These are phyloP conservation scores for Mortierella sp. DNA, from an alignment of 371 early-diverging fungal species.

Conservation along the genomic window DNA sequence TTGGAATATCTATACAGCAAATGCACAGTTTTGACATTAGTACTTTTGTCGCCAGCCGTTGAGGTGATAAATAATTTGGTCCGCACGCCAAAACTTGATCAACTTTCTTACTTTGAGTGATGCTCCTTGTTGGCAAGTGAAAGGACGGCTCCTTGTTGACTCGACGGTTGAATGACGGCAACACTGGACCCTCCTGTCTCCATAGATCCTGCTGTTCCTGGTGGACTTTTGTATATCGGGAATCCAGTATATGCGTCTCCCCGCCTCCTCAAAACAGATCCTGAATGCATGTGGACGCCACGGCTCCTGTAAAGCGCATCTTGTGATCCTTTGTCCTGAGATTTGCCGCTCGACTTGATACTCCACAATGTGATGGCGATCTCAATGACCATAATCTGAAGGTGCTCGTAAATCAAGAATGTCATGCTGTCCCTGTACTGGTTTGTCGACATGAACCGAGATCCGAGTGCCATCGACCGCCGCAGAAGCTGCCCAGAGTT, in stretches of 20 bases:
- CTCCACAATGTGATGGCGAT: constrained; percentile 48
- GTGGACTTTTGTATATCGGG: constrained; percentile 18
- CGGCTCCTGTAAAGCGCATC: constrained; percentile 42
- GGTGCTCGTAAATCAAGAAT: constrained; percentile 67
- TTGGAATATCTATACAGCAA: constrained; percentile 27
- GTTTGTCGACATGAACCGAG: constrained; percentile 48
- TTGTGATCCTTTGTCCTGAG: constrained; percentile 14
- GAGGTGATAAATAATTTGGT: background rate
- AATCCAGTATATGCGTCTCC: constrained; percentile 47
- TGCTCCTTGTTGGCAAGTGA: constrained; percentile 61
- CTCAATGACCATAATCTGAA: constrained; percentile 60
- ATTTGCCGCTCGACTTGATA: constrained; percentile 17
- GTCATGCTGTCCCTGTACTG: constrained; percentile 65
- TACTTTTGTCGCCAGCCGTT: too few relatives aligned
- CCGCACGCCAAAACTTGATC: background rate
- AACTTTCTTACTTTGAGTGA: constrained; percentile 60
- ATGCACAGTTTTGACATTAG: too few relatives aligned
- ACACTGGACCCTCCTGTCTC: constrained; percentile 1
- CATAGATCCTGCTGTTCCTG: background rate
- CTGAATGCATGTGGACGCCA: constrained; percentile 42
- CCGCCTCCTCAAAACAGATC: constrained; percentile 26
- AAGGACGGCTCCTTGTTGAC: constrained; percentile 36
- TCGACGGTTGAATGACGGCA: constrained; percentile 2
- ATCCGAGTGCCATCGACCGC: constrained; percentile 33
- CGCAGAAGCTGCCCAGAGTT: constrained; percentile 34